Conservation (phyloP, 139 green algal species). For the Chlamydomonas applanata region DNA sequence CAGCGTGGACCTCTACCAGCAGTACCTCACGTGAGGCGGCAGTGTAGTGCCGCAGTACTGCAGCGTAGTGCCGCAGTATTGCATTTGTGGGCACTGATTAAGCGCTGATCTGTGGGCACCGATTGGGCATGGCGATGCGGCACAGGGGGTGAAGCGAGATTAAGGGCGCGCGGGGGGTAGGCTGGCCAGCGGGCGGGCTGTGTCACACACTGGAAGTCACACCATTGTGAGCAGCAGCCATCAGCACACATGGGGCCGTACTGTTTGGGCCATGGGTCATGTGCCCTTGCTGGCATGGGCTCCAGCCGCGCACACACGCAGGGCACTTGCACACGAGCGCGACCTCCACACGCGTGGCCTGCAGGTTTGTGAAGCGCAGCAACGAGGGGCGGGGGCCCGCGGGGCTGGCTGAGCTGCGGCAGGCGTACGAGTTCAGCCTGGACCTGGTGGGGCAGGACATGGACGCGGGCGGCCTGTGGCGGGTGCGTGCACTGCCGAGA, state of each 20-base stretch:
- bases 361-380: constrained; percentile 30
- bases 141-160: background rate
- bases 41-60: background rate
- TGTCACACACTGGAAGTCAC: no score
- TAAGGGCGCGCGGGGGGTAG: no score
- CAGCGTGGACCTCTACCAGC: constrained; percentile 72
- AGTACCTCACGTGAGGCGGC: constrained; percentile 65
- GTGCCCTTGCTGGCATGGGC: no score
- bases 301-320: background rate
- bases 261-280: no score
- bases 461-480: constrained; percentile 68
- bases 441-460: constrained; percentile 79
- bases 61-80: background rate
- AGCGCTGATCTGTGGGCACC: background rate
- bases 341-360: background rate
- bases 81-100: background rate
- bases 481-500: background rate
- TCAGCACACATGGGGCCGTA: no score
- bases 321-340: no score
- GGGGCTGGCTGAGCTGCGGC: constrained; percentile 64
- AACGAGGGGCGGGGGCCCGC: constrained; percentile 31
- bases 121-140: background rate
- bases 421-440: constrained; percentile 85
- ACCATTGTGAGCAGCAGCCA: no score
- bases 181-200: no score